Evolutionary conservation across 2,329 filamentous ascomycete genomes (phyloP).

Genomic region (Calonectria fujianensis): DNA sequence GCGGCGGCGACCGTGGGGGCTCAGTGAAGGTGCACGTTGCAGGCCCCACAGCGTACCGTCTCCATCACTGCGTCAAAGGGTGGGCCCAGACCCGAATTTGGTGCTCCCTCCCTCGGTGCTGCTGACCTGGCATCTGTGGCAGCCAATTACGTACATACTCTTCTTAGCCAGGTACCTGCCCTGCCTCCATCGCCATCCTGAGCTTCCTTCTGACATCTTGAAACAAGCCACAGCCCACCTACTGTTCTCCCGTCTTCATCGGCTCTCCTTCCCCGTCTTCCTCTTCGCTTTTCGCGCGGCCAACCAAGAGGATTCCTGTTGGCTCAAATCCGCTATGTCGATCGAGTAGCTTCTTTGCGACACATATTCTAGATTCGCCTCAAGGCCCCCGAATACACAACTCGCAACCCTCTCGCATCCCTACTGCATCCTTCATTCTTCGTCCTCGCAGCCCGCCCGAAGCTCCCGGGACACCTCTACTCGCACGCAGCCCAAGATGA

Average conservation of each 20-base stretch:
- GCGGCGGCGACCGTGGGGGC: neutral
- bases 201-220: constrained; percentile 38
- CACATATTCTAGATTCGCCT: constrained; percentile 25
- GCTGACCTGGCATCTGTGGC: constrained; percentile 55
- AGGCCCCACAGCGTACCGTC: constrained; percentile 14
- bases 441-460: constrained; percentile 35
- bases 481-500: constrained; percentile 66
- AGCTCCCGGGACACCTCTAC: constrained; percentile 39
- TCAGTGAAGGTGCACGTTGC: constrained; percentile 14
- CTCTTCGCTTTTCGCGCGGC: constrained; percentile 4
- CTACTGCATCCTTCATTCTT: constrained; percentile 22
- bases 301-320: neutral
- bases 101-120: constrained; percentile 43
- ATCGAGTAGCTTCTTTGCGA: constrained; percentile 37
- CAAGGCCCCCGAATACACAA: constrained; percentile 18
- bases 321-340: constrained; percentile 31
- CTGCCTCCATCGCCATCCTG: constrained; percentile 27
- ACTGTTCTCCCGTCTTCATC: neutral
- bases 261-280: neutral
- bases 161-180: constrained; percentile 12
- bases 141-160: constrained; percentile 53
- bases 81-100: constrained; percentile 12
- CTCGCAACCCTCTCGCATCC: constrained; percentile 16
- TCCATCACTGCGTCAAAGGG: constrained; percentile 24
- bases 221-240: constrained; percentile 27